Base-by-base conservation (phyloP, 1,139 yeast species). In the Maudiozyma humilis region DNA sequence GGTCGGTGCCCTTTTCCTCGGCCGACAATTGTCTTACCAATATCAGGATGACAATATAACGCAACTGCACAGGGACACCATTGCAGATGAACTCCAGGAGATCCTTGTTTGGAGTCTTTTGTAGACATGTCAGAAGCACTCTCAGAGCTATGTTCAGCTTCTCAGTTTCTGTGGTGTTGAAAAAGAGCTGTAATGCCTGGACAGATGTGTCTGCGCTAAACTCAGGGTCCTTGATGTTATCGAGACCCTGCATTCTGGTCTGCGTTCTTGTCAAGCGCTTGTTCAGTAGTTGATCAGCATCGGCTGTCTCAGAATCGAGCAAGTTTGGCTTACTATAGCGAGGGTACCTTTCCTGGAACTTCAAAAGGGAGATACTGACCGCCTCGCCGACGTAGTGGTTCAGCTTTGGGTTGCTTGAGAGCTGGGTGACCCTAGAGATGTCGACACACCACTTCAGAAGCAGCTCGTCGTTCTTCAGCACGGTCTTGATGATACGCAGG, bases 11-110 rank as follows among this genome's bases (percentile, higher is more conserved):
- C n/a, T 39, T 17, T 3, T 15, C 15, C 39, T 39, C 19, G 1
- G 32, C 27, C n/a, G 27, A 52, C 20, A 68, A 48, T 34, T 57
- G 56, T 18, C 60, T 53, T 3, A 73, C 68, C 33, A 75, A 56
- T 1, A 73, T 58, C 12, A 71, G 62, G 42, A 85, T 69, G 4
- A 85, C 75, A 35, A 82, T 68, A 61, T 86, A 89, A 51, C 98
- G 70, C 49, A 87, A 68, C 58, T 88, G 96, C 15, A 91, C 95
- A 0, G 95, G 97, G 6, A 87, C 76, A 78, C 91, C 87, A 38
- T 78, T 75, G 10, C 87, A 78, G 47, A 86, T 75, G 51, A 79
- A 68, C 50, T 79, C 82, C 41, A 86, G 65, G 44, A 88, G 69
- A 2, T 59, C 57, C 41, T 53, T 59, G 41, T 62, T 63, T 16